phyloP scores from a whole-genome alignment of 2,329 filamentous ascomycete species.

The Pseudogymnoascus sp. region DNA sequence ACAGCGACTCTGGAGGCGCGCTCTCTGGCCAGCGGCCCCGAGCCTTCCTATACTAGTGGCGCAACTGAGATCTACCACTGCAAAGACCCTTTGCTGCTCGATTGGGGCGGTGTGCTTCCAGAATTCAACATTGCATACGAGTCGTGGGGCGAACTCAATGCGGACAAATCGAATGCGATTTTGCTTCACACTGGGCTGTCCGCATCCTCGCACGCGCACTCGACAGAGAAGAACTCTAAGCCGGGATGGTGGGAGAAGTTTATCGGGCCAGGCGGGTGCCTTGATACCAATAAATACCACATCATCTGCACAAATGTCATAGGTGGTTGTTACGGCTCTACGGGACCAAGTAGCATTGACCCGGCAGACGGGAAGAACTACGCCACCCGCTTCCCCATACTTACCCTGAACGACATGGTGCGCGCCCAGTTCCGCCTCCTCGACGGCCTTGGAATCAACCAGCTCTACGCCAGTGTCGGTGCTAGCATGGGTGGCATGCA shows the following conservation, averaged over 20 bases:
- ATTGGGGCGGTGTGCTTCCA: constrained; percentile 90
- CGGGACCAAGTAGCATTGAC: constrained; percentile 80
- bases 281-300: constrained; percentile 88
- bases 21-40: constrained; percentile 68
- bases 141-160: constrained; percentile 77
- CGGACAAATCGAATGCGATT: constrained; percentile 77
- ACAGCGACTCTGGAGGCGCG: constrained; percentile 63
- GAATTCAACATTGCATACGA: constrained; percentile 90
- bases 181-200: constrained; percentile 89
- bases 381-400: constrained; percentile 87
- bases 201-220: constrained; percentile 94
- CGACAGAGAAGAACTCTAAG: constrained; percentile 75
- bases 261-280: constrained; percentile 74
- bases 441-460: constrained; percentile 66
- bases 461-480: constrained; percentile 84
- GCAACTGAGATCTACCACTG: constrained; percentile 73
- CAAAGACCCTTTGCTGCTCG: constrained; percentile 65
- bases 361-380: constrained; percentile 82
- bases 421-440: constrained; percentile 86
- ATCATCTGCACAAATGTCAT: constrained; percentile 96
- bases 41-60: constrained; percentile 89
- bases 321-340: constrained; percentile 92
- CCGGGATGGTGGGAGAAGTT: constrained; percentile 99
- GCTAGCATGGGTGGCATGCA: constrained; percentile 99
- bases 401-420: constrained; percentile 97